Evolutionary conservation across 768 basidiomycete genomes (phyloP).

Genomic region (Pilatotrama ljubarskyi): DNA sequence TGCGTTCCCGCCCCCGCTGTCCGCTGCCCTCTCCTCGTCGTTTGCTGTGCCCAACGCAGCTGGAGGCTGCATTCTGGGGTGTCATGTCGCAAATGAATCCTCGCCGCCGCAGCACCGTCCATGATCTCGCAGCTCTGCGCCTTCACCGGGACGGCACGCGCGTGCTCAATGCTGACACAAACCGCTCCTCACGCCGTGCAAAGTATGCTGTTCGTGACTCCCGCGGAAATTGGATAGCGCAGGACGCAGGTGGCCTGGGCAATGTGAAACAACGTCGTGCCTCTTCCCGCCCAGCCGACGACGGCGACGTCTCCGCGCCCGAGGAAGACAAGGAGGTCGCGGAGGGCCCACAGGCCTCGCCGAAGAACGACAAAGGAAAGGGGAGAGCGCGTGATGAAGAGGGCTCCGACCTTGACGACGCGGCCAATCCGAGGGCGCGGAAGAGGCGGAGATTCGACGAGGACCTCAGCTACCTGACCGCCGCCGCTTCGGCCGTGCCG

Average conservation of each 20-base stretch:
- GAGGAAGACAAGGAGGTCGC: conserved; percentile 30
- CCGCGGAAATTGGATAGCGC: conserved; percentile 66
- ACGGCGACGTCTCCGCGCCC: conserved; percentile 26
- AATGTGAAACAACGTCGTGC: conserved; percentile 41
- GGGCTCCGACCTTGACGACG: conserved; percentile 17
- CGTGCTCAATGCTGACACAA: conserved; percentile 45
- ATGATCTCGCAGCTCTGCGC: conserved; percentile 64
- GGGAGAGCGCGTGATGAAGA: conserved; percentile 19
- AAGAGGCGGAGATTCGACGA: conserved; percentile 48
- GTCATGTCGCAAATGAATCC: conserved; percentile 15
- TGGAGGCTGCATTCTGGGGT: conserved; percentile 1
- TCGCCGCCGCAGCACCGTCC: conserved; percentile 52
- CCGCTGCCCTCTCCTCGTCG: neutral
- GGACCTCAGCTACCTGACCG: conserved; percentile 57
- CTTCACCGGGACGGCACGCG: conserved; percentile 65
- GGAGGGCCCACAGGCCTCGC: conserved; percentile 17
- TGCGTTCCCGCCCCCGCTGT: conserved; percentile 2
- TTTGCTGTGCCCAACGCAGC: neutral
- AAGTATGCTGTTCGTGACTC: conserved; percentile 42
- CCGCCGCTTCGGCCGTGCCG: conserved; percentile 20
- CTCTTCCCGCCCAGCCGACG: conserved; percentile 7
- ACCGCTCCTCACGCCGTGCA: conserved; percentile 36
- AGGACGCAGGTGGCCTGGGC: conserved; percentile 58
- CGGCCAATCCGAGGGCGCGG: conserved; percentile 31
- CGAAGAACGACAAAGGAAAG: conserved; percentile 29